Evolutionary conservation across 306 rosid species (phyloP).

Genomic region (Erythrophleum fordii): DNA sequence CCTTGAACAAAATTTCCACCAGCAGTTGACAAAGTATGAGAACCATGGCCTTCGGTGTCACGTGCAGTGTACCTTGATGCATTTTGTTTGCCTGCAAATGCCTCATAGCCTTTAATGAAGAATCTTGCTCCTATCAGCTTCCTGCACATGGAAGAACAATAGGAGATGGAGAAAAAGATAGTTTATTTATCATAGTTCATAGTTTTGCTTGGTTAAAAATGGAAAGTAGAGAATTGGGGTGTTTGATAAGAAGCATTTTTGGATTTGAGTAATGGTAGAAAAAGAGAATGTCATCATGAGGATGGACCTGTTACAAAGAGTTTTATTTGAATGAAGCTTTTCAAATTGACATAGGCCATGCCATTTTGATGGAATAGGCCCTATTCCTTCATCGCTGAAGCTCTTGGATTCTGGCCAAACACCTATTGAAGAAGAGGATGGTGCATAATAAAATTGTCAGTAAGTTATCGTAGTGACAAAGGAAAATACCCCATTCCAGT

Average conservation of each 20-base stretch:
- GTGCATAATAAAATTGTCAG: not conserved
- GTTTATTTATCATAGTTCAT: not conserved
- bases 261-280: not conserved
- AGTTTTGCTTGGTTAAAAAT: not conserved
- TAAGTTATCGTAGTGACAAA: not conserved
- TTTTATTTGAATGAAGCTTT: not conserved
- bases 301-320: conserved; percentile 24
- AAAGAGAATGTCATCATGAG: not conserved
- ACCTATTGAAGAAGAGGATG: not conserved
- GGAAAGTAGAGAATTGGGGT: not conserved
- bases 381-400: not conserved
- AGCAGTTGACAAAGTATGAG: conserved; percentile 92
- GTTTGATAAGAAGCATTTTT: not conserved
- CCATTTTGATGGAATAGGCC: conserved; percentile 1
- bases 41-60: conserved; percentile 78
- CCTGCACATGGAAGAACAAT: conserved; percentile 38
- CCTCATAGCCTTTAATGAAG: conserved; percentile 56
- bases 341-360: not conserved
- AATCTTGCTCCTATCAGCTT: conserved; percentile 87
- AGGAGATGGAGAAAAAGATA: not conserved
- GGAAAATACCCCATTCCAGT: not conserved
- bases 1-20: conserved; percentile 65
- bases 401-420: conserved; percentile 30
- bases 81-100: not conserved
- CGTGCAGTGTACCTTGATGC: conserved; percentile 40